phyloP scores from a whole-genome alignment of 2,329 filamentous ascomycete species.

The Myotisia sp. region DNA sequence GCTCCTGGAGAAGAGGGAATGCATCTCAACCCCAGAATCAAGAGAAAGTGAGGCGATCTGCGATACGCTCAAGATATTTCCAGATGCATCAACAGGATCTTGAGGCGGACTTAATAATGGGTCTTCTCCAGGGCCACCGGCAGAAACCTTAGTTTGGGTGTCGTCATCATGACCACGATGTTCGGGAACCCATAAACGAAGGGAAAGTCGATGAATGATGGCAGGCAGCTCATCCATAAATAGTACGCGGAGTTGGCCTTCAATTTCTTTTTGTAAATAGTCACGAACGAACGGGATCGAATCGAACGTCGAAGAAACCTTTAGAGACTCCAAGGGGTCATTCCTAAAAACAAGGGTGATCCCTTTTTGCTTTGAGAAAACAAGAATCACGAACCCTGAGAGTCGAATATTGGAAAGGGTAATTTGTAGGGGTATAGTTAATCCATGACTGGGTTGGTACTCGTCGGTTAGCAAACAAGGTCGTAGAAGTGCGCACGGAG shows the following conservation, averaged over 20 bases:
- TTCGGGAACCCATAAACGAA: constrained; percentile 81
- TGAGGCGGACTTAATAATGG: constrained; percentile 68
- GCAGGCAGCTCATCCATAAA: constrained; percentile 98
- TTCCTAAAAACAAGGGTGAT: constrained; percentile 94
- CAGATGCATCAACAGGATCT: constrained; percentile 67
- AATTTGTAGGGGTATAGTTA: constrained; percentile 96
- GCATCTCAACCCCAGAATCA: constrained; percentile 64
- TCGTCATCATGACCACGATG: constrained; percentile 48
- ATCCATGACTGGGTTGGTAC: constrained; percentile 47
- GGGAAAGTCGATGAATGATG: constrained; percentile 83
- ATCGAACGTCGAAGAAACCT: constrained; percentile 97
- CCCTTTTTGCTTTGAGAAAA: constrained; percentile 95
- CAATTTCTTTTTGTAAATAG: constrained; percentile 91
- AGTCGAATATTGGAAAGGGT: constrained; percentile 90
- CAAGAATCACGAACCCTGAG: constrained; percentile 91
- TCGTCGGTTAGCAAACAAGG: constrained; percentile 7
- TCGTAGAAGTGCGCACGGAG: not conserved
- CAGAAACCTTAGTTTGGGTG: constrained; percentile 17
- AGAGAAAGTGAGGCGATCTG: constrained; percentile 64
- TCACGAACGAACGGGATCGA: constrained; percentile 97
- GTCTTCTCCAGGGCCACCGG: constrained; percentile 53
- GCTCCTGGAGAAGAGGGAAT: constrained; percentile 89
- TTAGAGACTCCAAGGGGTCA: constrained; percentile 92
- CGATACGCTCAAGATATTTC: constrained; percentile 59
- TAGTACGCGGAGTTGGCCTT: constrained; percentile 75